Base-by-base conservation (phyloP, 495 filamentous ascomycete species). In the Neurospora sp. region DNA sequence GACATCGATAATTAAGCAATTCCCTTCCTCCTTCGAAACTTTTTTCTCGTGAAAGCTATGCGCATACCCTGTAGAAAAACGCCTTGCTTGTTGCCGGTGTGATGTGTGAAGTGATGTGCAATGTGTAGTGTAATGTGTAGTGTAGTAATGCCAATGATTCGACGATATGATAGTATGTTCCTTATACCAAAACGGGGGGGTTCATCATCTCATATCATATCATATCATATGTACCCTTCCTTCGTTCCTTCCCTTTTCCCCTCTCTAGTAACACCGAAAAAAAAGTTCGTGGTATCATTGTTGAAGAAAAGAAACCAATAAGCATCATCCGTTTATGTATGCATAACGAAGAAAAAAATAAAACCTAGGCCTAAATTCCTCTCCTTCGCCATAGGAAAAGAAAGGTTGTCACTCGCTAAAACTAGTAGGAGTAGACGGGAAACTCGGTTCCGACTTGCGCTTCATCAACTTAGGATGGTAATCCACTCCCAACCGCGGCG, bases 391-490 rank as follows among this genome's bases (percentile, higher is more conserved):
- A 45, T 1, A 45, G 17, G 42, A 45, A 61, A 31, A 17, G 4
- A 9, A 31, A 61, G 17, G 35, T 7, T 38, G 38, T 16, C 71
- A 40, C 37, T 74, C 75, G 44, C 70, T 77, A 17, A 77, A 35
- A 39, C 70, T 40, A 6, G 72, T 77, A 27, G 75, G 69, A 35
- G 70, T 72, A 35, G 22, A 31, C 53, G 53, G 53, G 27, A 61
- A 61, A 61, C 53, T 35, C 6, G 53, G 53, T 0, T 61, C 53
- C 53, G 53, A 61, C 53, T 35, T 61, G 22, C 53, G 53, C 53
- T 61, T 61, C 53, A 61, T 61, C 53, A 61, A 17, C 53, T 61
- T 61, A 8, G 3, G 12, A 35, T 61, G 1, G 3, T 17, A 14
- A 8, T 35, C 8, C 9, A 12, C 45, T 35, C 53, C 53, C 53